Conservation (phyloP, 495 filamentous ascomycete genomes). For the Cetradonia linearis region DNA sequence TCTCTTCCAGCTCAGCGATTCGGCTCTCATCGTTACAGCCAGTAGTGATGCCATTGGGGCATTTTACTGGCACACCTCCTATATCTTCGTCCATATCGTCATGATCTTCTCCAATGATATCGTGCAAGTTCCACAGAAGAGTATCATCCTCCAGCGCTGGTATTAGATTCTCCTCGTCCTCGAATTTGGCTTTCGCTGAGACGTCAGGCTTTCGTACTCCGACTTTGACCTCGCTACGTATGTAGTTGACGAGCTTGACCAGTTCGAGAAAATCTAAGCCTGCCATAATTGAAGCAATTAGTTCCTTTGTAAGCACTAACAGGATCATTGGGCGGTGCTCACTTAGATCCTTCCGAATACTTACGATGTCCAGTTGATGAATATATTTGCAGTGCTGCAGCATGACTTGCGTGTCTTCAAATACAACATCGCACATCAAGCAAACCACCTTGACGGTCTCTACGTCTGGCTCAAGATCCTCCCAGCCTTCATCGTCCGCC, state of each 20-base stretch:
- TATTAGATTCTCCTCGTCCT: slow-evolving; percentile 66
- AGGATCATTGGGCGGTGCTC: slow-evolving; percentile 26
- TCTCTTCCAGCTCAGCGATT: background rate
- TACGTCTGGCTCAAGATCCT: slow-evolving; percentile 63
- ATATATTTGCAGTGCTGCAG: slow-evolving; percentile 61
- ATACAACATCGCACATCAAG: slow-evolving; percentile 60
- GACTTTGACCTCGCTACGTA: slow-evolving; percentile 45
- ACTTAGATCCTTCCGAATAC: slow-evolving; percentile 52
- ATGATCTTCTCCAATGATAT: slow-evolving; percentile 42
- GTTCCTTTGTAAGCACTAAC: background rate
- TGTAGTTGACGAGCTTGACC: slow-evolving; percentile 80
- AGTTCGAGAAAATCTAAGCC: slow-evolving; percentile 71
- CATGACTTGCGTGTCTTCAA: slow-evolving; percentile 55
- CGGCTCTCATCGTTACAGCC: background rate
- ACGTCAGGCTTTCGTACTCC: slow-evolving; percentile 45
- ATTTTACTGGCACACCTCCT: background rate
- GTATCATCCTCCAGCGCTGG: slow-evolving; percentile 87
- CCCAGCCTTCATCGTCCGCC: slow-evolving; percentile 60
- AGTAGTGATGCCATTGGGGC: background rate
- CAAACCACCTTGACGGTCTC: slow-evolving; percentile 56
- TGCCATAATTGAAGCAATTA: slow-evolving; percentile 23
- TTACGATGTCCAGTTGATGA: slow-evolving; percentile 64
- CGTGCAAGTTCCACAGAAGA: slow-evolving; percentile 72
- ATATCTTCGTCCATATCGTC: slow-evolving; percentile 6
- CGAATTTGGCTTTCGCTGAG: slow-evolving; percentile 48